Evolutionary conservation across 495 filamentous ascomycete genomes (phyloP).

Genomic region (Extremus antarcticus): DNA sequence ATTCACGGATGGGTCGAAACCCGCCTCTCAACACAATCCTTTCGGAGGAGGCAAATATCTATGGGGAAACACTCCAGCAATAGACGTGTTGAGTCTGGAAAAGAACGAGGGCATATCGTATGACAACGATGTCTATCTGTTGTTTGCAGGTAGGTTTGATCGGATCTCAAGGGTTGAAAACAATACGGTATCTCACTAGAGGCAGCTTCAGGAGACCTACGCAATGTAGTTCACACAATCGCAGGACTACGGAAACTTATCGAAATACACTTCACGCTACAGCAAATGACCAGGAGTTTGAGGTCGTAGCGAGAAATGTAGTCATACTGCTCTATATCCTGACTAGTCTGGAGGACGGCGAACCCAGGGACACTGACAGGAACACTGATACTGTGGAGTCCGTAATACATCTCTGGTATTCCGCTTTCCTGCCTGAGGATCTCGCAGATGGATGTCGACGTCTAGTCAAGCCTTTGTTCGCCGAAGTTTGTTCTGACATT

Average conservation of each 20-base stretch:
- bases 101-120: too few species aligned
- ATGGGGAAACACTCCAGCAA: too few species aligned
- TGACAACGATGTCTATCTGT: not conserved
- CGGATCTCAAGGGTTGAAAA: not conserved
- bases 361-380: not conserved
- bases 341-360: not conserved
- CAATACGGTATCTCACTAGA: not conserved
- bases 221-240: not conserved
- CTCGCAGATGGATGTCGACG: not conserved
- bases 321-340: too few species aligned
- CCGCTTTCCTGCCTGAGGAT: not conserved
- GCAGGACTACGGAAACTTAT: not conserved
- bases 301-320: too few species aligned
- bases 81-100: too few species aligned
- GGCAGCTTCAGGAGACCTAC: not conserved
- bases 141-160: not conserved
- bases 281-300: not conserved
- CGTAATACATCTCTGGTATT: not conserved
- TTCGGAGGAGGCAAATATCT: too few species aligned
- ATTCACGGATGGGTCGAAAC: too few species aligned
- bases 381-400: not conserved
- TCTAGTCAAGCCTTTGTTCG: not conserved
- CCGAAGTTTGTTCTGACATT: not conserved
- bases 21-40: too few species aligned
- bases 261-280: not conserved